Conservation (phyloP, 192 early-diverging fungal genomes). For the Pilaira anomala region DNA sequence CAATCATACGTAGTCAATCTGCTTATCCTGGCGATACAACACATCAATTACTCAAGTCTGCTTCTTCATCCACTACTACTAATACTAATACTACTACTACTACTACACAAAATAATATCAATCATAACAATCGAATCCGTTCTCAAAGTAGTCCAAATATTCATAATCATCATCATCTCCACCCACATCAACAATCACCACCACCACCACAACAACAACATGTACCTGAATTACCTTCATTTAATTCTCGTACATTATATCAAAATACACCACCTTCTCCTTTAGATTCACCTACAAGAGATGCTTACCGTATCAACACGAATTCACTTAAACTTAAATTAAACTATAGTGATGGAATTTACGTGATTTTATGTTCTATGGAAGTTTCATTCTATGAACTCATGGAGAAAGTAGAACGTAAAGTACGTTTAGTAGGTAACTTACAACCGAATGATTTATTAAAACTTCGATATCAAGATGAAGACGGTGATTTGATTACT, state of each 20-base stretch:
- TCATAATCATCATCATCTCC: constrained; percentile 37
- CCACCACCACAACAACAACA: neutral
- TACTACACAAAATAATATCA: no score
- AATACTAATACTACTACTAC: no score
- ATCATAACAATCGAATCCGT: constrained; percentile 30
- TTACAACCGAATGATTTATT: constrained; percentile 54
- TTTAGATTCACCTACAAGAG: neutral
- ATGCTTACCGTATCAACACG: constrained; percentile 1
- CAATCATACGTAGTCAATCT: constrained; percentile 17
- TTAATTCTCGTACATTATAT: constrained; percentile 6
- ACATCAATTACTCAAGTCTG: constrained; percentile 9
- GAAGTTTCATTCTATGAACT: constrained; percentile 76
- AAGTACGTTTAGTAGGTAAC: constrained; percentile 78
- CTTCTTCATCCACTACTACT: neutral
- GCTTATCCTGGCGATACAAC: neutral
- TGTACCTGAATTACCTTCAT: neutral
- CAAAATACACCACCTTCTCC: constrained; percentile 16
- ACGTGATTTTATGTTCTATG: constrained; percentile 81
- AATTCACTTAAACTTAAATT: constrained; percentile 76
- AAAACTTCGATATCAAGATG: constrained; percentile 87
- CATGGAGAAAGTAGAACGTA: constrained; percentile 80
- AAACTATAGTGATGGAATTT: constrained; percentile 85
- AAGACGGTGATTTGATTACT: constrained; percentile 87
- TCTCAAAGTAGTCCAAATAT: constrained; percentile 60
- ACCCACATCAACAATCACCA: no score